Percentiles rank a stretch among this genome's conserved stretches.
These are phyloP conservation scores for Cyclostephanos invisitatus DNA, from an alignment of 108 stramenopile genomes.

Conservation along the genomic window DNA sequence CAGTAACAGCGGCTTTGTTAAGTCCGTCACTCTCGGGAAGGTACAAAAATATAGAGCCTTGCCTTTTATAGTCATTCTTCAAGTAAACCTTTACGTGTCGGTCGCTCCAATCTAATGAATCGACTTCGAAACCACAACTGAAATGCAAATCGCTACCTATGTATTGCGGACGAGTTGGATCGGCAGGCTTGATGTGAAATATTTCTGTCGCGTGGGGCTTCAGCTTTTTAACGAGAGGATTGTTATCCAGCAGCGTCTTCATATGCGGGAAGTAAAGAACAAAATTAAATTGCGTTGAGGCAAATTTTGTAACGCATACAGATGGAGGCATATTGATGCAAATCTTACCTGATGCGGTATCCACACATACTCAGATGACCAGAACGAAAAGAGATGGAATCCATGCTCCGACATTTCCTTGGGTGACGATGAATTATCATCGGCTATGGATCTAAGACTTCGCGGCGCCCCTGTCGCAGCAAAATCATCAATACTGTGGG, in stretches of 20 bases:
- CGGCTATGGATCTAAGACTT: not conserved
- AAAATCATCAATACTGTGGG: conserved; percentile 47
- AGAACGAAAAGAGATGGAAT: conserved; percentile 86
- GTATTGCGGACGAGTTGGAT: conserved; percentile 76
- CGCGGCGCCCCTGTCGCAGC: conserved; percentile 23
- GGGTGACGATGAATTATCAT: conserved; percentile 6
- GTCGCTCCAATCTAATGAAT: conserved; percentile 49
- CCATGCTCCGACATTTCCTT: conserved; percentile 52
- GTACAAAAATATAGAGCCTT: conserved; percentile 67
- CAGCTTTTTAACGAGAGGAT: conserved; percentile 65
- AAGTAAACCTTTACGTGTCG: conserved; percentile 42
- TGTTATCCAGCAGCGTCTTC: conserved; percentile 42
- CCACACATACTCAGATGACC: conserved; percentile 83
- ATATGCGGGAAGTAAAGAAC: not conserved
- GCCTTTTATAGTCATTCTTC: conserved; percentile 62
- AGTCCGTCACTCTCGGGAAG: conserved; percentile 52
- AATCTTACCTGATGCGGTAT: conserved; percentile 48
- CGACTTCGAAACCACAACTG: conserved; percentile 87
- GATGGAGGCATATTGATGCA: not conserved
- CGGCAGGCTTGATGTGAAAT: conserved; percentile 80
- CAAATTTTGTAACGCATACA: too few species aligned
- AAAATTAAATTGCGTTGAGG: not conserved
- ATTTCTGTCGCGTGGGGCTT: conserved; percentile 81
- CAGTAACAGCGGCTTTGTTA: conserved; percentile 29
- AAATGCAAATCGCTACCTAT: conserved; percentile 91